phyloP scores from a whole-genome alignment of 108 stramenopile species.

The Schizochytrium sp. region DNA sequence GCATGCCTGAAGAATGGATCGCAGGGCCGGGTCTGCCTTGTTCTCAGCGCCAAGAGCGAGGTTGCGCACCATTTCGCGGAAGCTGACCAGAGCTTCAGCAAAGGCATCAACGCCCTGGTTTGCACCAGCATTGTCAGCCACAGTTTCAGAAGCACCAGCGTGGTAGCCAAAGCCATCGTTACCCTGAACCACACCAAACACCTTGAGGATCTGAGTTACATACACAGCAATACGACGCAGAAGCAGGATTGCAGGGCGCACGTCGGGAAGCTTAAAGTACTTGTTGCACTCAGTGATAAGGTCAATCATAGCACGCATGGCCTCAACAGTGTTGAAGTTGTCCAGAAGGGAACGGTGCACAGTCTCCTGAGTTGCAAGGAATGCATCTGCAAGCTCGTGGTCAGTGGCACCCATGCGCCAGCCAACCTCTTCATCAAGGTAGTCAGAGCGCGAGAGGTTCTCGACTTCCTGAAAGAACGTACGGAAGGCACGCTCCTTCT shows the following conservation, averaged over 20 bases:
- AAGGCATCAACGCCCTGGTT: constrained; percentile 77
- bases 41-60: constrained; percentile 77
- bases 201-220: constrained; percentile 85
- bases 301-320: constrained; percentile 82
- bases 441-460: neutral
- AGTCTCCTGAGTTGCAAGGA: constrained; percentile 61
- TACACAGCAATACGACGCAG: constrained; percentile 86
- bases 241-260: constrained; percentile 74
- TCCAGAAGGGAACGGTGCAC: constrained; percentile 86
- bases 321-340: constrained; percentile 92
- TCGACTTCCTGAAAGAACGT: constrained; percentile 90
- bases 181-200: constrained; percentile 88
- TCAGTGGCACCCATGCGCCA: constrained; percentile 44
- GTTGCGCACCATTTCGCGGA: constrained; percentile 84
- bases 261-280: constrained; percentile 77
- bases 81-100: constrained; percentile 85
- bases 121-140: constrained; percentile 66
- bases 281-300: constrained; percentile 84
- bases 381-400: constrained; percentile 37
- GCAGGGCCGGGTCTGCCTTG: constrained; percentile 61
- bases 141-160: constrained; percentile 67
- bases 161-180: constrained; percentile 85
- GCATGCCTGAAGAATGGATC: constrained; percentile 79
- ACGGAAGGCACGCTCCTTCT: constrained; percentile 87
- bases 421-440: neutral